Percentiles rank a stretch among this genome's conserved stretches.
Evolutionary conservation across 441 rosid species (phyloP).

Genomic region (Breynia disticha): DNA sequence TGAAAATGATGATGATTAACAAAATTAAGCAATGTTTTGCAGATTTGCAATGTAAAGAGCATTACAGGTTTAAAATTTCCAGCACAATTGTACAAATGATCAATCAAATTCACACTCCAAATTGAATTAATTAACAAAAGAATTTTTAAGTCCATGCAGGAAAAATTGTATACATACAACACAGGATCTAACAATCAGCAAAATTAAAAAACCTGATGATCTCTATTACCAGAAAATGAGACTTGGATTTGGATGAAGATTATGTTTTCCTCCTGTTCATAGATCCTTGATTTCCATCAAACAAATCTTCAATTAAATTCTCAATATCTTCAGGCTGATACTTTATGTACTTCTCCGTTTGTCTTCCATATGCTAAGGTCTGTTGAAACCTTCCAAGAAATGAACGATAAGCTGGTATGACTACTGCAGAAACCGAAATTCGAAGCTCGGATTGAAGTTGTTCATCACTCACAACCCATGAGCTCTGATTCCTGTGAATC

Average conservation of each 20-base stretch:
- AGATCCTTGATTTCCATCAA: constrained; percentile 65
- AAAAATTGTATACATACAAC: no score
- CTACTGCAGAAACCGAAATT: constrained; percentile 67
- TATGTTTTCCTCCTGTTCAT: constrained; percentile 38
- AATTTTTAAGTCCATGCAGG: no score
- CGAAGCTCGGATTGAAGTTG: constrained; percentile 89
- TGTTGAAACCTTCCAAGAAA: constrained; percentile 72
- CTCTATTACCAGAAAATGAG: no score
- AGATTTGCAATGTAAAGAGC: no score
- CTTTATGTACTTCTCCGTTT: constrained; percentile 79
- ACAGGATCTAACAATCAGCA: no score
- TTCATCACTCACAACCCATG: constrained; percentile 84
- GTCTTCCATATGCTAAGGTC: constrained; percentile 68
- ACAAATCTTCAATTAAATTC: constrained; percentile 10
- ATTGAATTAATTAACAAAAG: no score
- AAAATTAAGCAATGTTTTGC: no score
- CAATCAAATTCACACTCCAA: no score
- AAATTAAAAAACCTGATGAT: no score
- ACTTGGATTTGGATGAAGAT: not conserved
- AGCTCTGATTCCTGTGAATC: constrained; percentile 77
- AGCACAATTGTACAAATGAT: no score
- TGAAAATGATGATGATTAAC: no score
- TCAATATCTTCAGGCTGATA: constrained; percentile 71
- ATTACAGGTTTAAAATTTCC: no score
- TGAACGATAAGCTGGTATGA: constrained; percentile 81